A percentile compares a stretch with the other conserved stretches of the same genome.
These are phyloP conservation scores for Aquanectria penicillioides DNA, from an alignment of 2,329 filamentous ascomycete genomes.

Conservation along the genomic window DNA sequence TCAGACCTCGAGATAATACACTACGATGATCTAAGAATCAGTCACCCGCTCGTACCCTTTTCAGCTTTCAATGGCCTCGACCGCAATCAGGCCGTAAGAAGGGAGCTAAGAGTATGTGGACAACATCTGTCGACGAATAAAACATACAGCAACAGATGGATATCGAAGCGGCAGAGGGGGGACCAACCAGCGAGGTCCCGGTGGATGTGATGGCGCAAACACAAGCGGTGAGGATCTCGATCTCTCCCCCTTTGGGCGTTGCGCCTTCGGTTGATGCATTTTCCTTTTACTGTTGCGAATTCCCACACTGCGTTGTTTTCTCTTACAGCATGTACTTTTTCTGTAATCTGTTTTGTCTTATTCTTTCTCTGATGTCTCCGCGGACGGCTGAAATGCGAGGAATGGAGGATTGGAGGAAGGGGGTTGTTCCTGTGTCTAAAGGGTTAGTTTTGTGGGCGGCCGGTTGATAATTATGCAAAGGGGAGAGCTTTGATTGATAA, in stretches of 20 bases:
- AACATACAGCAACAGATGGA: neutral
- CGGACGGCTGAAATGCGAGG: neutral
- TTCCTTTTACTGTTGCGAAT: constrained; percentile 14
- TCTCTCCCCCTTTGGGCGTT: neutral
- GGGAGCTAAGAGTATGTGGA: neutral
- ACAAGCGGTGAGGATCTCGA: too few relatives aligned
- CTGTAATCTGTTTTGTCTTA: constrained; percentile 15
- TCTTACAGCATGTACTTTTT: constrained; percentile 20
- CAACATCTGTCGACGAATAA: neutral
- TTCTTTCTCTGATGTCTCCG: constrained; percentile 3
- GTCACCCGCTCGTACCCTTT: constrained; percentile 9
- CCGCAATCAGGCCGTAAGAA: neutral
- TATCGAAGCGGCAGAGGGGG: neutral
- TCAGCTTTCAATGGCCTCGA: constrained; percentile 1
- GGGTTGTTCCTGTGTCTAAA: constrained; percentile 8
- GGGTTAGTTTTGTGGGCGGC: neutral
- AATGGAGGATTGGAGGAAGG: neutral
- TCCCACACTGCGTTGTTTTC: constrained; percentile 17
- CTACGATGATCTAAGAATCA: constrained; percentile 46
- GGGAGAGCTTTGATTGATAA: constrained; percentile 7
- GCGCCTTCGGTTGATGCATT: constrained; percentile 6
- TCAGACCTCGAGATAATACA: constrained; percentile 51
- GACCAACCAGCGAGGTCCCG: too few relatives aligned
- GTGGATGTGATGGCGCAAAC: neutral
- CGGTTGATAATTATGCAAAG: constrained; percentile 17